Conservation (phyloP, 495 filamentous ascomycete genomes). For the Penicillium goetzii region DNA sequence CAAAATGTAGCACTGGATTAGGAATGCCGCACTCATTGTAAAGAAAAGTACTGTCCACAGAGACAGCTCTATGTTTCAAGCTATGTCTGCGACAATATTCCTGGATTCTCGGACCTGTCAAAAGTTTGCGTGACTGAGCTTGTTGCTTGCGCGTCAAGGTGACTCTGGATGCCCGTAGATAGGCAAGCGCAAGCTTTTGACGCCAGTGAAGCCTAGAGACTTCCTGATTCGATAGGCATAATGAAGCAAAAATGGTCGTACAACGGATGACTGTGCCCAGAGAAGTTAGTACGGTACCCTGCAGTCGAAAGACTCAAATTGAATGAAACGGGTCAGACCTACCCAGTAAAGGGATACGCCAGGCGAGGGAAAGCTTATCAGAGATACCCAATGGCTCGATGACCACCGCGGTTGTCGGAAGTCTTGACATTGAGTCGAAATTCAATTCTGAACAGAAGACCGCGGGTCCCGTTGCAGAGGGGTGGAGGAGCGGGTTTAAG, state of each 20-base stretch:
- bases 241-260: not conserved
- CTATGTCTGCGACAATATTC: slow-evolving; percentile 2
- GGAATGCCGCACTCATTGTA: not conserved
- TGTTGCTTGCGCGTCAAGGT: slow-evolving; percentile 2
- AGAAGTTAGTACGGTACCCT: not conserved
- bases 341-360: slow-evolving; percentile 1
- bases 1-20: slow-evolving; percentile 2
- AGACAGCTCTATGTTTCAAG: not conserved
- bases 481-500: not conserved
- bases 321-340: not conserved
- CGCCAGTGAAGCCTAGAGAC: not conserved
- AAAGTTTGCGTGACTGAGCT: not conserved
- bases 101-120: not conserved
- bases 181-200: not conserved
- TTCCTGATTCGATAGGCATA: not conserved
- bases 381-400: not conserved
- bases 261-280: not conserved
- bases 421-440: not conserved
- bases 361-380: not conserved
- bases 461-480: not conserved
- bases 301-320: too few relatives aligned
- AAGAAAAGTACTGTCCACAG: not conserved
- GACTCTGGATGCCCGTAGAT: not conserved
- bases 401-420: not conserved
- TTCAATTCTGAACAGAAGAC: not conserved